Conservation (phyloP, 1,284 basidiomycete species). For the Cutaneotrichosporon cutaneum region DNA sequence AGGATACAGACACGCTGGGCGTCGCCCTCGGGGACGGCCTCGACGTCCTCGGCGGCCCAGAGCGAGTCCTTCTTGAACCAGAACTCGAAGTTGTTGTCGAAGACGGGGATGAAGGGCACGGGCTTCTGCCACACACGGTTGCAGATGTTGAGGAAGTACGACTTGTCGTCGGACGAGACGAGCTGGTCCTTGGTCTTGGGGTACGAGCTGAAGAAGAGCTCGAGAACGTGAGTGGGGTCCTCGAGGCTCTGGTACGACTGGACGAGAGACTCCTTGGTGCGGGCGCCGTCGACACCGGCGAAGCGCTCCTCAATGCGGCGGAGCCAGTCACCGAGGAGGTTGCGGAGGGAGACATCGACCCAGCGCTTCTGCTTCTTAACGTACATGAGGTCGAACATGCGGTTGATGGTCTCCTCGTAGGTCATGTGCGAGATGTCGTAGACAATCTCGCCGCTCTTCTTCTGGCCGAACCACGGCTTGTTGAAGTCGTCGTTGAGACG, state of each 20-base stretch:
- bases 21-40: constrained; percentile 97
- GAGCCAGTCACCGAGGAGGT: constrained; percentile 95
- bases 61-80: constrained; percentile 99
- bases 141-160: constrained; percentile 91
- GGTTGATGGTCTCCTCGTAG: constrained; percentile 90
- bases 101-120: constrained; percentile 95
- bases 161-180: constrained; percentile 90
- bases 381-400: constrained; percentile 91
- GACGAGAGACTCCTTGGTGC: constrained; percentile 76
- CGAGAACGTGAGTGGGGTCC: constrained; percentile 73
- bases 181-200: constrained; percentile 78
- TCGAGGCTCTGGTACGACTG: constrained; percentile 86
- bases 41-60: constrained; percentile 97
- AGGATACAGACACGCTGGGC: constrained; percentile 97
- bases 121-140: constrained; percentile 97
- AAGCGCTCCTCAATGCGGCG: constrained; percentile 95
- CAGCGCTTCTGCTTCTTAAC: constrained; percentile 87
- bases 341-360: constrained; percentile 91
- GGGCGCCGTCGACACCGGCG: constrained; percentile 79
- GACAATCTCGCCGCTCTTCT: constrained; percentile 81
- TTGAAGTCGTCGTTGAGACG: constrained; percentile 94
- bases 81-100: constrained; percentile 89
- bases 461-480: constrained; percentile 95
- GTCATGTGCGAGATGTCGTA: constrained; percentile 94
- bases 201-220: constrained; percentile 82